phyloP scores from a whole-genome alignment of 202 grass and related monocot species.

The Setaria viridis region DNA sequence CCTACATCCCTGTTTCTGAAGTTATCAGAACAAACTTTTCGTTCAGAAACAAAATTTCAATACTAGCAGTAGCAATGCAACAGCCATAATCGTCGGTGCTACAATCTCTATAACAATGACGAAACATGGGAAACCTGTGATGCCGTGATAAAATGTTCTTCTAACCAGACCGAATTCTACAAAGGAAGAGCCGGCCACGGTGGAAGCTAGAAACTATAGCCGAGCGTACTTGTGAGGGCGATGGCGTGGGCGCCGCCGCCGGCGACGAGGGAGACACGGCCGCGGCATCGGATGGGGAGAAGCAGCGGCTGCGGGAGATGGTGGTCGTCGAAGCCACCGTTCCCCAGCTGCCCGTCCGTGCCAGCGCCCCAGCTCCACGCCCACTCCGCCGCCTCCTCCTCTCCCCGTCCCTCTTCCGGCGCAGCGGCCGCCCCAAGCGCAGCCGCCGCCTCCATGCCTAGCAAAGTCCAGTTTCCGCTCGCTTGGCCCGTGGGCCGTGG shows the following conservation, averaged over 20 bases:
- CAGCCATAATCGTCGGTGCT: neutral
- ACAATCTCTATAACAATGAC: neutral
- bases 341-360: conserved; percentile 85
- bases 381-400: conserved; percentile 39
- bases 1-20: neutral
- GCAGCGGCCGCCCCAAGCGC: neutral
- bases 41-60: neutral
- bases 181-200: neutral
- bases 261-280: conserved; percentile 64
- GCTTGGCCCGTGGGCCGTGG: neutral
- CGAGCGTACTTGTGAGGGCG: conserved; percentile 61
- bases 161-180: neutral
- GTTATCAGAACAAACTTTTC: neutral
- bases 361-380: conserved; percentile 86
- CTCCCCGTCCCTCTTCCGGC: neutral
- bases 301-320: conserved; percentile 64
- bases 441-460: conserved; percentile 18
- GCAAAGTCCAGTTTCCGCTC: neutral
- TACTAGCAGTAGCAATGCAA: neutral
- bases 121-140: neutral
- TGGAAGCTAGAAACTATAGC: neutral
- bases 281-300: conserved; percentile 49
- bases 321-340: conserved; percentile 58
- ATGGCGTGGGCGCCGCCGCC: conserved; percentile 91
- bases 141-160: too few relatives aligned